These are phyloP conservation scores for Coprinellus micaceus DNA, from an alignment of 768 basidiomycete species.

Conservation along the genomic window DNA sequence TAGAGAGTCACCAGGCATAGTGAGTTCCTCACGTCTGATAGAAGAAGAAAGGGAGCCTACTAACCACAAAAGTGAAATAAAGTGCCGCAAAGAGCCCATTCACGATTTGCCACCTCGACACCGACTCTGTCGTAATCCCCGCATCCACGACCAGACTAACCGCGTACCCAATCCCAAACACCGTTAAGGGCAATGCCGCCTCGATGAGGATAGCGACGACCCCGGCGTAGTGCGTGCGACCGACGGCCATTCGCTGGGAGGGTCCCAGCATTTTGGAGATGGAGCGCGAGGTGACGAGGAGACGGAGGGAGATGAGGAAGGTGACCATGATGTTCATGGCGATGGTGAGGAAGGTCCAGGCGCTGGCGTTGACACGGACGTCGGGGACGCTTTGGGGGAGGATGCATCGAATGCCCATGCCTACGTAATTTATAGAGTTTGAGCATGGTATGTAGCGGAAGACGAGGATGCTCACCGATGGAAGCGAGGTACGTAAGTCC, in stretches of 20 bases:
- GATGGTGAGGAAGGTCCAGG: not conserved
- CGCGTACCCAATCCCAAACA: not conserved
- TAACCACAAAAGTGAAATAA: not conserved
- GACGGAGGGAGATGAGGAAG: not conserved
- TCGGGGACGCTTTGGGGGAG: not conserved
- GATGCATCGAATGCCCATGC: not conserved
- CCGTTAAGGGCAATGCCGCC: not conserved
- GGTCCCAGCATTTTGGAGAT: not conserved
- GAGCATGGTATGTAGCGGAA: not conserved
- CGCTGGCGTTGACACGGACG: not conserved
- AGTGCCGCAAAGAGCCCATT: not conserved
- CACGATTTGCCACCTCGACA: not conserved
- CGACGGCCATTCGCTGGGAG: not conserved
- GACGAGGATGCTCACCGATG: not conserved
- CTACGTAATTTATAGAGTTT: not conserved
- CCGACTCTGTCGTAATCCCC: not conserved
- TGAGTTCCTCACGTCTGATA: too few species aligned
- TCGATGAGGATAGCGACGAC: not conserved
- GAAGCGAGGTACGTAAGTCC: not conserved
- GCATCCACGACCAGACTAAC: not conserved
- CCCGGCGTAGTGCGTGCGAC: not conserved
- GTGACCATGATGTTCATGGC: constrained; percentile 1
- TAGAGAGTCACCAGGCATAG: too few species aligned
- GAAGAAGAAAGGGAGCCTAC: not conserved
- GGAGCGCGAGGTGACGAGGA: not conserved